Conservation (phyloP, 306 rosid genomes). For the Senna tora region DNA sequence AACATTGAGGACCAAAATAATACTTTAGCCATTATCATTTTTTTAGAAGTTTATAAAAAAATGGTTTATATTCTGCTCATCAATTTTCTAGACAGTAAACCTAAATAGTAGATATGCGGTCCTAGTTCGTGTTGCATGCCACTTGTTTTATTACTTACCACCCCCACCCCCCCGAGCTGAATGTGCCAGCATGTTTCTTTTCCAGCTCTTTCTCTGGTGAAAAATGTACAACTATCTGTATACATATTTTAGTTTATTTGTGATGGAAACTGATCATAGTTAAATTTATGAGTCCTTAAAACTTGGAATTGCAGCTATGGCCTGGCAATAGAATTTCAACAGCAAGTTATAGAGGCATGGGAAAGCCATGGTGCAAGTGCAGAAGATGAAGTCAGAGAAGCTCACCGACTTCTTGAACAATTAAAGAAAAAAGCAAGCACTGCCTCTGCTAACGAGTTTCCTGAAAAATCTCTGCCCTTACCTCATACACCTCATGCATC, state of each 20-base stretch:
- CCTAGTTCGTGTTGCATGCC: constrained; percentile 1
- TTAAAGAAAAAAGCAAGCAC: constrained; percentile 65
- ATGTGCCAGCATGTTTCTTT: constrained; percentile 25
- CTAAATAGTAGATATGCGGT: constrained; percentile 6
- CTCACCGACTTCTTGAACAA: constrained; percentile 60
- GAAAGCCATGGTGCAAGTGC: constrained; percentile 88
- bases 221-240: constrained; percentile 9
- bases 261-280: neutral
- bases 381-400: constrained; percentile 74
- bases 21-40: too few relatives aligned
- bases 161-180: too few relatives aligned
- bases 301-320: constrained; percentile 63
- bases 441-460: constrained; percentile 45
- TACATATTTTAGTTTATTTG: neutral
- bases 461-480: constrained; percentile 67
- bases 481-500: constrained; percentile 48
- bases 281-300: neutral
- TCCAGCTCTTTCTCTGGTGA: neutral
- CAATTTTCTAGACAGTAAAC: constrained; percentile 11
- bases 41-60: neutral
- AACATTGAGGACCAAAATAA: too few relatives aligned
- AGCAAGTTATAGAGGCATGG: constrained; percentile 89
- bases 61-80: constrained; percentile 21
- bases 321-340: constrained; percentile 83
- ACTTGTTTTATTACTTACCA: neutral